A percentile compares a stretch with the other conserved stretches of the same genome.
phyloP scores from a whole-genome alignment of 148 eudicot species.

The Selenicereus undatus region DNA sequence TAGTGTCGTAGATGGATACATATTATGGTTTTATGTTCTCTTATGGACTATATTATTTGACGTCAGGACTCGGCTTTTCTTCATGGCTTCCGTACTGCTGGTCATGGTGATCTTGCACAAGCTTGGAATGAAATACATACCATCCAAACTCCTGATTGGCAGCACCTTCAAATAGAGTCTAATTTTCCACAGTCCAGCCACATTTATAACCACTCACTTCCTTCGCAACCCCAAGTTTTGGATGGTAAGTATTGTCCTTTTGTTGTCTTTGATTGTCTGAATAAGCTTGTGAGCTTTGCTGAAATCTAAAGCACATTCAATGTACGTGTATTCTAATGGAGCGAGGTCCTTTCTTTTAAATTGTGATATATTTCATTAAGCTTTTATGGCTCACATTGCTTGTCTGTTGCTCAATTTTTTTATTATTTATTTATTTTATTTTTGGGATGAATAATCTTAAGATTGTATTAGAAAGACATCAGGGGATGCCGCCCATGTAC shows the following conservation, averaged over 20 bases:
- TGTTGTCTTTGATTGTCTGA: background rate
- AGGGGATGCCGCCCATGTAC: too few relatives aligned
- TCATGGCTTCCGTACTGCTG: constrained; percentile 56
- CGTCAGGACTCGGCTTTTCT: constrained; percentile 71
- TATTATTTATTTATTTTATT: too few relatives aligned
- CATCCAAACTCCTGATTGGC: constrained; percentile 36
- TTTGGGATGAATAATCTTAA: too few relatives aligned
- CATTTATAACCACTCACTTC: constrained; percentile 27
- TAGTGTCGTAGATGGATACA: constrained; percentile 7
- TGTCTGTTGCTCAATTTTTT: background rate
- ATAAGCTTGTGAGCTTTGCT: constrained; percentile 5
- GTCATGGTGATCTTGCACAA: constrained; percentile 54
- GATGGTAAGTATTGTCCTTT: constrained; percentile 51
- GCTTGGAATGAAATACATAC: constrained; percentile 85
- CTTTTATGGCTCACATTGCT: background rate
- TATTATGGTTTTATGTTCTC: constrained; percentile 2
- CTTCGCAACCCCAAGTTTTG: constrained; percentile 39
- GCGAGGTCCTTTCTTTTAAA: background rate
- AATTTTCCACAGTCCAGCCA: constrained; percentile 43
- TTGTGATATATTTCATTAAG: background rate
- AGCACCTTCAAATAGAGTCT: constrained; percentile 33
- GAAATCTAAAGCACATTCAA: background rate
- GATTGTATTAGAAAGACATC: too few relatives aligned
- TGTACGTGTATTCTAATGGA: background rate
- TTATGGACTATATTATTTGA: constrained; percentile 15